Percentiles rank a stretch among this genome's conserved stretches.
These are phyloP conservation scores for Secale cereale DNA, from an alignment of 176 grass and related monocot species.

Conservation along the genomic window DNA sequence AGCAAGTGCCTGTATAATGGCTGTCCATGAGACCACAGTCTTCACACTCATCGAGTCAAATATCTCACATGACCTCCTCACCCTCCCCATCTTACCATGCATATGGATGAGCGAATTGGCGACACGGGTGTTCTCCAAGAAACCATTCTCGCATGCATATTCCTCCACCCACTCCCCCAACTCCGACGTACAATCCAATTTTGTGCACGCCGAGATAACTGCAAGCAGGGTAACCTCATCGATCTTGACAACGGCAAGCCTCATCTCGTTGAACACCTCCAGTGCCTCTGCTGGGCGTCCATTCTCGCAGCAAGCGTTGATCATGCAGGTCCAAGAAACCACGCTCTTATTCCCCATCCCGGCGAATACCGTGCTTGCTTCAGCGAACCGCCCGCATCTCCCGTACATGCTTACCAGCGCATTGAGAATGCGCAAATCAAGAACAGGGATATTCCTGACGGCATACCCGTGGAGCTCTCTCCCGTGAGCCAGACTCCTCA, in stretches of 20 bases:
- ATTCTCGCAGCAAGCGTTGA: constrained; percentile 43
- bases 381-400: constrained; percentile 3
- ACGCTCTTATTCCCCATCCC: constrained; percentile 17
- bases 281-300: constrained; percentile 15
- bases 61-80: constrained; percentile 43
- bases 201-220: constrained; percentile 42
- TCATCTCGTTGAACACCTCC: constrained; percentile 48
- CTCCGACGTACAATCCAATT: constrained; percentile 10
- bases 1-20: constrained; percentile 46
- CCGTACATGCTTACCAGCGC: constrained; percentile 52
- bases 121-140: constrained; percentile 19
- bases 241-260: constrained; percentile 8
- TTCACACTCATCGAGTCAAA: constrained; percentile 34
- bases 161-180: constrained; percentile 38
- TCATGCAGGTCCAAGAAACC: constrained; percentile 67
- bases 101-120: constrained; percentile 55
- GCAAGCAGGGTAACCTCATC: constrained; percentile 55
- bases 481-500: constrained; percentile 32
- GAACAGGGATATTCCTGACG: constrained; percentile 6
- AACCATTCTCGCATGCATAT: background rate
- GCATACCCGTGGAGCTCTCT: constrained; percentile 44
- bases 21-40: constrained; percentile 53
- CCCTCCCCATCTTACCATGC: constrained; percentile 45
- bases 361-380: constrained; percentile 22
- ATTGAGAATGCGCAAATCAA: constrained; percentile 40